These are phyloP conservation scores for Neurospora crassa DNA, from an alignment of 2,329 filamentous ascomycete genomes.

Conservation along the genomic window DNA sequence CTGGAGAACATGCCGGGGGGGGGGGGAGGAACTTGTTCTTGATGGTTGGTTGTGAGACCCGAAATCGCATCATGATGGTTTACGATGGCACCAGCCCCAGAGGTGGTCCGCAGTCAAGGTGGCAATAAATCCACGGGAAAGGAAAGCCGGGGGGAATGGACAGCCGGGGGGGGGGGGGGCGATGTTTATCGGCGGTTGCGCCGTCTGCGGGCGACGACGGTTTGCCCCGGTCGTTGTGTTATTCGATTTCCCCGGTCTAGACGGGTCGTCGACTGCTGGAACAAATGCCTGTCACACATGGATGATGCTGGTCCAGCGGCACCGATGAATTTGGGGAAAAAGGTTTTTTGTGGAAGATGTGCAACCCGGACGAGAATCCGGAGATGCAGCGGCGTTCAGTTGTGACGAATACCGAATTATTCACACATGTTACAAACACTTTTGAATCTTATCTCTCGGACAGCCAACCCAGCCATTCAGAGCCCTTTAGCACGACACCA, in stretches of 20 bases:
- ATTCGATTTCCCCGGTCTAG: background rate
- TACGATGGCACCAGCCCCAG: background rate
- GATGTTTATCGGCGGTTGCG: background rate
- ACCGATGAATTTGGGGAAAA: background rate
- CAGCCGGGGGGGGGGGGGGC: background rate
- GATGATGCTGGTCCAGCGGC: background rate
- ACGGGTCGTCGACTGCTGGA: background rate
- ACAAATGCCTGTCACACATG: background rate
- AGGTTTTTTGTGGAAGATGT: background rate
- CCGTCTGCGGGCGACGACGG: background rate
- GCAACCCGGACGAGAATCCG: background rate
- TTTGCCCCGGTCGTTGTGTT: background rate
- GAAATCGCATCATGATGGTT: background rate
- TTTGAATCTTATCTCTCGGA: background rate
- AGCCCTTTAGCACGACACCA: constrained; percentile 1
- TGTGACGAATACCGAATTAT: background rate
- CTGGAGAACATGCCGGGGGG: background rate
- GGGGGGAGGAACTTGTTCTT: background rate
- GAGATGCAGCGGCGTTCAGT: background rate
- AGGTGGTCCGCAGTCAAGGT: background rate
- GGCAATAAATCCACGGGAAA: background rate
- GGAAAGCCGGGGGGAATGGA: background rate
- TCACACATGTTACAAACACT: background rate
- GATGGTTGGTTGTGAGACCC: background rate
- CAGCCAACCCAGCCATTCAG: background rate